Conservation (phyloP, 805 yeast species). For the Kodamaea laetipori region DNA sequence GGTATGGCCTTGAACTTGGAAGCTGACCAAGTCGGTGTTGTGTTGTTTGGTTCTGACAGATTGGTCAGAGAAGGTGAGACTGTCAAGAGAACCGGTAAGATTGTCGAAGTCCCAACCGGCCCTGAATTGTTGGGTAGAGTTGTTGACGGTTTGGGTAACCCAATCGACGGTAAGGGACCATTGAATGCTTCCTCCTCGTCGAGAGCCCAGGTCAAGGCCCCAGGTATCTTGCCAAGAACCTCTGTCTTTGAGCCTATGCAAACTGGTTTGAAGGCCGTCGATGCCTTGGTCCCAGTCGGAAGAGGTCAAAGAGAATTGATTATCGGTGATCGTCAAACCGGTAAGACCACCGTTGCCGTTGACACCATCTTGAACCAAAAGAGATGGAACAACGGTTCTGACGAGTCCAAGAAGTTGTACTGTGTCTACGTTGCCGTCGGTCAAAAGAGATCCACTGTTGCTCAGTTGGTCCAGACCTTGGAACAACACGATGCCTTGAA, state of each 20-base stretch:
- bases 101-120: conserved; percentile 99
- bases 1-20: conserved; percentile 99
- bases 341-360: conserved; percentile 99
- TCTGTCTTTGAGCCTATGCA: conserved; percentile 99
- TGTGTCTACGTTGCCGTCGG: conserved; percentile 99
- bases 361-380: conserved; percentile 99
- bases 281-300: conserved; percentile 98
- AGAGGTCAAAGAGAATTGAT: conserved; percentile 99
- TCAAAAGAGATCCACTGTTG: conserved; percentile 99
- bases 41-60: conserved; percentile 98
- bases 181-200: conserved; percentile 78
- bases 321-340: conserved; percentile 99
- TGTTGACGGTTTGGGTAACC: conserved; percentile 98
- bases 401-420: conserved; percentile 97
- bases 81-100: conserved; percentile 99
- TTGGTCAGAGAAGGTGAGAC: conserved; percentile 99
- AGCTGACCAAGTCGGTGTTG: conserved; percentile 99
- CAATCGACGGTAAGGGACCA: conserved; percentile 99
- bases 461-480: conserved; percentile 98
- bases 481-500: conserved; percentile 98
- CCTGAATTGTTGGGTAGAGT: conserved; percentile 98
- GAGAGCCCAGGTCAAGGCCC: conserved; percentile 99
- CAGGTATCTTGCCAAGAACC: conserved; percentile 99
- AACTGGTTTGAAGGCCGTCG: conserved; percentile 99
- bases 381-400: conserved; percentile 95